A percentile compares a stretch with the other conserved stretches of the same genome.
Evolutionary conservation across 768 basidiomycete genomes (phyloP).

Genomic region (Hericium erinaceus): DNA sequence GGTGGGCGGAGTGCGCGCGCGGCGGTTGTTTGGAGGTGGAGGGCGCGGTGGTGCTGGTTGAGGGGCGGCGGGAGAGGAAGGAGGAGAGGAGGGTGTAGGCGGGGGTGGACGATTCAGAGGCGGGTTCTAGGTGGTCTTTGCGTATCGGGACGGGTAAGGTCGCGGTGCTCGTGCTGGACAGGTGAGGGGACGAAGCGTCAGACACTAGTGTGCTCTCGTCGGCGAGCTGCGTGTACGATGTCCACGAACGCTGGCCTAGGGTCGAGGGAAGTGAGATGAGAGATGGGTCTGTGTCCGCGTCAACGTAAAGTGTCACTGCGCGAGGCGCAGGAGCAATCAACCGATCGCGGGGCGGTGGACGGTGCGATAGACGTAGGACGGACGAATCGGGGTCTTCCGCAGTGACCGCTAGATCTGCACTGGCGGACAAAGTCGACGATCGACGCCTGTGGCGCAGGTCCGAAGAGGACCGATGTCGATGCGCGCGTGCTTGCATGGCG

Average conservation of each 20-base stretch:
- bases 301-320: constrained; percentile 67
- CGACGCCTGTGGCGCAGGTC: constrained; percentile 2
- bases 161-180: not conserved
- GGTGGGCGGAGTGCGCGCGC: not conserved
- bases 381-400: constrained; percentile 17
- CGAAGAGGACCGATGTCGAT: constrained; percentile 3
- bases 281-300: constrained; percentile 43
- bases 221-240: constrained; percentile 8
- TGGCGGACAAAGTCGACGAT: not conserved
- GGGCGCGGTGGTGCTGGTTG: constrained; percentile 8
- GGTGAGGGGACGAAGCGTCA: not conserved
- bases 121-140: not conserved
- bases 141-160: not conserved
- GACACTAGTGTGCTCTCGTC: constrained; percentile 9
- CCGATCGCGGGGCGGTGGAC: constrained; percentile 32
- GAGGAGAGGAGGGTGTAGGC: constrained; percentile 57
- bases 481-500: not conserved
- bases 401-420: not conserved
- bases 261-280: constrained; percentile 59
- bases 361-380: constrained; percentile 42
- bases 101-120: constrained; percentile 30
- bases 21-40: not conserved
- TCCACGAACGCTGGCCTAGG: constrained; percentile 43
- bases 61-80: constrained; percentile 27
- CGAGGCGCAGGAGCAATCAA: constrained; percentile 64